Base-by-base conservation (phyloP, 345 rosid genomes). In the Atalantia buxifolia region DNA sequence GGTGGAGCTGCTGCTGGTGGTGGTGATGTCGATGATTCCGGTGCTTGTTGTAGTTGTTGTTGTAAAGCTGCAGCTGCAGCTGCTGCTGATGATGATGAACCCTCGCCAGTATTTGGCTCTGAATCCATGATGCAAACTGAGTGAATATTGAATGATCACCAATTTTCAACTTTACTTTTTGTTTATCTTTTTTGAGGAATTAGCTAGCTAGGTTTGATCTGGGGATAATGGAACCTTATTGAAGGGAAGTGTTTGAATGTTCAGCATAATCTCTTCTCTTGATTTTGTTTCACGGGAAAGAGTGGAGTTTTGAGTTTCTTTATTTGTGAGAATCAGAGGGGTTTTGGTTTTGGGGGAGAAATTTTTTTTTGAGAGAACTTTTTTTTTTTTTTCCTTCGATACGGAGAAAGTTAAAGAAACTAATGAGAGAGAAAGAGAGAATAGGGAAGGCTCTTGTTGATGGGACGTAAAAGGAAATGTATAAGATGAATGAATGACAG, bases 91-190 rank as follows among this genome's bases (percentile, higher is more conserved):
- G 80, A 71, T 25, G 82, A 68, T 28, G 69, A 50, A 73, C 78
- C 81, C 7, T 81, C 83, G 28, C 75, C 80, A 57, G 31, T 81
- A 16, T 38, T 81, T 31, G 78, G 74, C 64, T 80, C 82, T 21
- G 87, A 74, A 66, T 86, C 90, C 90, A 87, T 87, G 16, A 36
- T 1, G 57, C 57, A 18, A 53, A 18, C 50, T 45, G 50, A 53
- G 18, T 16, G 57, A 53, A 19, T 21, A 64, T 30, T 40, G 30
- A 28, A 28, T 30, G 75, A 61, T 13, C 55, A 72, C 75, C 77
- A 66, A 50, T 73, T 77, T 55, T 66, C 64, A 60, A 55, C 67
- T n/a, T 24, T 53, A 45, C 50, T 60, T 38, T 60, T 28, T 9
- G 24, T 7, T 66, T 60, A n/a, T 45, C 2, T 25, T 60, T 67